Conservation (phyloP, 371 early-diverging fungal species). For the Actinomortierella ambigua region DNA sequence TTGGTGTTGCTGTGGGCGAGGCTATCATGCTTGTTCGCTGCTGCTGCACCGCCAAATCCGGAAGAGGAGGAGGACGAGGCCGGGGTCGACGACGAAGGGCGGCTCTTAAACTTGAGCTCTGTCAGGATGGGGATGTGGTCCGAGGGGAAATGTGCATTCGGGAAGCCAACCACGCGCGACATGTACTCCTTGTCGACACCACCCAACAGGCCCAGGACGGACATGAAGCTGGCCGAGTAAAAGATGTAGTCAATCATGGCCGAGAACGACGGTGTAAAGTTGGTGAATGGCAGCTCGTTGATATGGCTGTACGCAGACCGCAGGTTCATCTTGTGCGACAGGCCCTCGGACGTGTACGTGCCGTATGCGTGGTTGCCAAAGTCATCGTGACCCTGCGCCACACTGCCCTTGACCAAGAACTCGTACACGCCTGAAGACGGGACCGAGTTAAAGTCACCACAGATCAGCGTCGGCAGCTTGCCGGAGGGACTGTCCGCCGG, state of each 20-base stretch:
- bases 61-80: constrained; percentile 21
- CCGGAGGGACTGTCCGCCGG: constrained; percentile 49
- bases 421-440: constrained; percentile 94
- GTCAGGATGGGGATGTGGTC: constrained; percentile 69
- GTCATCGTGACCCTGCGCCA: constrained; percentile 85
- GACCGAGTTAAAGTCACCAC: constrained; percentile 98
- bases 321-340: constrained; percentile 80
- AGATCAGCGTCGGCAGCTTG: constrained; percentile 73
- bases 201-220: constrained; percentile 84
- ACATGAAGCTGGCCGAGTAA: constrained; percentile 80
- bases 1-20: constrained; percentile 4
- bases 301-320: constrained; percentile 83
- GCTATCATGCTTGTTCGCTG: not conserved
- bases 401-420: constrained; percentile 72
- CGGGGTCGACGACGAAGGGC: constrained; percentile 14
- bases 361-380: constrained; percentile 85
- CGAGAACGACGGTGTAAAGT: constrained; percentile 90
- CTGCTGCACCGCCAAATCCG: not conserved
- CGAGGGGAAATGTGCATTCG: constrained; percentile 92
- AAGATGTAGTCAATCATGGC: constrained; percentile 99
- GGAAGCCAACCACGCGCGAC: constrained; percentile 88
- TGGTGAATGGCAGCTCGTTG: constrained; percentile 90
- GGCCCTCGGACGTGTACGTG: constrained; percentile 83
- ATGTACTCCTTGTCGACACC: constrained; percentile 86
- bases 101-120: constrained; percentile 35